Percentiles rank a stretch among this genome's conserved stretches.
These are phyloP conservation scores for Hypsizygus marmoreus DNA, from an alignment of 768 basidiomycete genomes.

Conservation along the genomic window DNA sequence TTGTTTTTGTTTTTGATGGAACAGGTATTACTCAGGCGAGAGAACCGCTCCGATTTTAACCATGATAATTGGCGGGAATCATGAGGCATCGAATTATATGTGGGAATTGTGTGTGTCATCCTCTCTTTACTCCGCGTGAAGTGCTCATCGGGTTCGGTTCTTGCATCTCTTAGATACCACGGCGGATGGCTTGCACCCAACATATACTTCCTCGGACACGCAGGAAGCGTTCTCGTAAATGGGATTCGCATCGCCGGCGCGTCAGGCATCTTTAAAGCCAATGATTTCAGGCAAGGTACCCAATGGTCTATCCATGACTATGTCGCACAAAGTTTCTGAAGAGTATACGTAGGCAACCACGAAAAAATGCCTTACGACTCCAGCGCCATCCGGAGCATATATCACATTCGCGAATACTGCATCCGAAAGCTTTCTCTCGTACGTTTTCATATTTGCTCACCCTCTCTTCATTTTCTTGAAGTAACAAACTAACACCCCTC, in stretches of 20 bases:
- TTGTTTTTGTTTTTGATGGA: background rate
- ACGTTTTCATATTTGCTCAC: constrained; percentile 18
- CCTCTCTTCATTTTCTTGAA: background rate
- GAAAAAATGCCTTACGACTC: constrained; percentile 84
- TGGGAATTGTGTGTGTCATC: constrained; percentile 80
- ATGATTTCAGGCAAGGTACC: constrained; percentile 72
- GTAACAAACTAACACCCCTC: too few species aligned
- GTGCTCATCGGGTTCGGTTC: too few species aligned
- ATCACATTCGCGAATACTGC: constrained; percentile 88
- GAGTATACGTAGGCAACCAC: constrained; percentile 58
- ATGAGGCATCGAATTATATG: constrained; percentile 95
- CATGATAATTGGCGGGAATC: constrained; percentile 95
- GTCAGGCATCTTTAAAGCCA: constrained; percentile 86
- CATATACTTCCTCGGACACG: constrained; percentile 93
- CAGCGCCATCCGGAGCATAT: constrained; percentile 75
- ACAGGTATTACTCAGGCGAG: constrained; percentile 86
- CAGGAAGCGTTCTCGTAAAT: constrained; percentile 86
- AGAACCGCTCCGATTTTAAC: constrained; percentile 85
- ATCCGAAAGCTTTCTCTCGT: constrained; percentile 78
- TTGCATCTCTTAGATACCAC: constrained; percentile 64
- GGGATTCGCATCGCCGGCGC: constrained; percentile 88
- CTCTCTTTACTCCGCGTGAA: background rate
- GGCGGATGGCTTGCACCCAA: constrained; percentile 97
- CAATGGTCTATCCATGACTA: constrained; percentile 6
- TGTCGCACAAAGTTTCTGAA: background rate